phyloP scores from a whole-genome alignment of 768 basidiomycete genomes.

The Mycena kentingensis region DNA sequence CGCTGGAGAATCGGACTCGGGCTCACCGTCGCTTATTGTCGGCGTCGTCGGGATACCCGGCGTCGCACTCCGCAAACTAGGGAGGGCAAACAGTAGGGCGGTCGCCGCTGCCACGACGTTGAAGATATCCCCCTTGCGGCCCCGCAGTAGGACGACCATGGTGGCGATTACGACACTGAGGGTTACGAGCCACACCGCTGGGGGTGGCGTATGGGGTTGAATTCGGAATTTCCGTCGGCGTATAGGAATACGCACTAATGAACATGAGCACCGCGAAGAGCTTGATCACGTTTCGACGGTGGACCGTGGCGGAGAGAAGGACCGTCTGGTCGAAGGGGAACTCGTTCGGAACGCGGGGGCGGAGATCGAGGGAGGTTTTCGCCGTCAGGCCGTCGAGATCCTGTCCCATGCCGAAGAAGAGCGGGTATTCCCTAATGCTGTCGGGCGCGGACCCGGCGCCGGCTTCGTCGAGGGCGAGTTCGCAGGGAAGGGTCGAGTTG shows the following conservation, averaged over 20 bases:
- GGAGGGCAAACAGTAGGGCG: constrained; percentile 2
- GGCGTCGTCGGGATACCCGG: constrained; percentile 1
- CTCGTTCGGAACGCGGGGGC: neutral
- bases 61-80: constrained; percentile 1
- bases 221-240: neutral
- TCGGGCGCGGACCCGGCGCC: neutral
- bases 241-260: constrained; percentile 1
- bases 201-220: neutral
- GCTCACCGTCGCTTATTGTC: neutral
- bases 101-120: constrained; percentile 2
- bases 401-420: neutral
- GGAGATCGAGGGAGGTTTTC: neutral
- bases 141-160: neutral
- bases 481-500: constrained; percentile 3
- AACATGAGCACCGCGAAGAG: neutral
- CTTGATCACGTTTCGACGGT: neutral
- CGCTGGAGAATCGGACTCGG: neutral
- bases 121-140: neutral
- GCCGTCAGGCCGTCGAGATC: neutral
- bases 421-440: neutral
- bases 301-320: neutral
- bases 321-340: neutral
- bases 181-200: neutral
- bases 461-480: neutral
- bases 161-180: constrained; percentile 1